Evolutionary conservation across 2,329 filamentous ascomycete genomes (phyloP).

Genomic region (Basipetospora chlamydospora): DNA sequence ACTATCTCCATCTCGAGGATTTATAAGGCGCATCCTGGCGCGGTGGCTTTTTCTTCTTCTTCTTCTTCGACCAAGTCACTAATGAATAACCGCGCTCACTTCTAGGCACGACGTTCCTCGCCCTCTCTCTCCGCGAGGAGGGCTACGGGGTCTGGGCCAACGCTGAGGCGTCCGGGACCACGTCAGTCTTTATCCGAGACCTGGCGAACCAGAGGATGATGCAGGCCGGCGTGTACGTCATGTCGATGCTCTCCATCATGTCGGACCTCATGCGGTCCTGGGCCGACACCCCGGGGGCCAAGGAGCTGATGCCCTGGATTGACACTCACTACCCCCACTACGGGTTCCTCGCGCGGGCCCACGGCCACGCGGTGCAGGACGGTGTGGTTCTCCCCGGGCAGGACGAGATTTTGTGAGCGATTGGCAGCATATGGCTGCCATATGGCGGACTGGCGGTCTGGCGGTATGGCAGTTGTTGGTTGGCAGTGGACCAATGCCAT

Average conservation of each 20-base stretch:
- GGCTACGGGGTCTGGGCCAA: constrained; percentile 65
- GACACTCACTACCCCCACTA: constrained; percentile 52
- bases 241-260: constrained; percentile 47
- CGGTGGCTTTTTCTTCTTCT: constrained; percentile 10
- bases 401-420: constrained; percentile 14
- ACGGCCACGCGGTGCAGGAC: constrained; percentile 44
- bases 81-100: background rate
- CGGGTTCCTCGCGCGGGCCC: constrained; percentile 45
- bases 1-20: no score
- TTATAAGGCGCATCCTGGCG: no score
- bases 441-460: background rate
- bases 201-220: constrained; percentile 54
- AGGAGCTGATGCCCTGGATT: constrained; percentile 46
- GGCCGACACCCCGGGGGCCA: constrained; percentile 37
- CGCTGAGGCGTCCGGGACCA: constrained; percentile 56
- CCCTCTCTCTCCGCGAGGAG: constrained; percentile 53
- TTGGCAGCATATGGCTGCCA: no score
- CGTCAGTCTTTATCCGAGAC: constrained; percentile 43
- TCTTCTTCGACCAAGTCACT: background rate
- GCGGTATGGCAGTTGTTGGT: no score
- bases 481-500: no score
- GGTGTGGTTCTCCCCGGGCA: constrained; percentile 45
- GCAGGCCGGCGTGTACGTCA: constrained; percentile 48
- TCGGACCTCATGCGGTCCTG: constrained; percentile 60
- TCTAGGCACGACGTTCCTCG: constrained; percentile 47